Percentiles rank a stretch among this genome's conserved stretches.
Conservation (phyloP, 1,284 basidiomycete genomes). For the Cutaneotrichosporon sp. region DNA sequence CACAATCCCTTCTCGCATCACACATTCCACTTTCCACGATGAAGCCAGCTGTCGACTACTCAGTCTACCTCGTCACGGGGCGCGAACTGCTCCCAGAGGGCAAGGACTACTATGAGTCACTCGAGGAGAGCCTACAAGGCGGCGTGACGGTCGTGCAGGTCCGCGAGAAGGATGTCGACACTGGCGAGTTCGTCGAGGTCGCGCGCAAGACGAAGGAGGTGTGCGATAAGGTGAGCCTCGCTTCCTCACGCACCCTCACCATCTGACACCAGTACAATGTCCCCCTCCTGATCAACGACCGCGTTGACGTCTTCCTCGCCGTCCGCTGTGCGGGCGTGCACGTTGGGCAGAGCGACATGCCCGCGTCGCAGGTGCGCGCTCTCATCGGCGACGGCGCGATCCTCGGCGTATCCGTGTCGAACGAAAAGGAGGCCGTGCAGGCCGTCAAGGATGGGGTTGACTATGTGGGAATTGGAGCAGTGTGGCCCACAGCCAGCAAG, state of each 20-base stretch:
- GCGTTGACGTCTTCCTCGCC: conserved; percentile 80
- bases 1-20: background rate
- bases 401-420: conserved; percentile 80
- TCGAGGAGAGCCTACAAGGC: conserved; percentile 78
- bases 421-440: conserved; percentile 61
- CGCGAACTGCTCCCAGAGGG: conserved; percentile 74
- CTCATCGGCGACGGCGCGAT: conserved; percentile 70
- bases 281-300: conserved; percentile 88
- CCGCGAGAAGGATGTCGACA: conserved; percentile 77
- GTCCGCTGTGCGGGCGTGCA: conserved; percentile 78
- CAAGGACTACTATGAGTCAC: conserved; percentile 71
- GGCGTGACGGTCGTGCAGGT: conserved; percentile 89
- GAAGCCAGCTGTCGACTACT: conserved; percentile 62
- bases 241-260: background rate
- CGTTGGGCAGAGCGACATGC: conserved; percentile 87
- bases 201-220: conserved; percentile 69
- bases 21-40: conserved; percentile 20
- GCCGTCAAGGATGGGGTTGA: conserved; percentile 64
- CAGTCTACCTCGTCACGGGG: conserved; percentile 82
- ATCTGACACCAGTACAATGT: conserved; percentile 62
- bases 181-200: conserved; percentile 78
- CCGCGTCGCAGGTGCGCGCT: conserved; percentile 65
- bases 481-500: conserved; percentile 74
- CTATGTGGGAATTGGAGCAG: conserved; percentile 82
- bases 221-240: conserved; percentile 61